Evolutionary conservation across 1,139 yeast genomes (phyloP), one percentile per base, ranked within the genome.

Genomic region (Yamadazyma membranifaciens): DNA sequence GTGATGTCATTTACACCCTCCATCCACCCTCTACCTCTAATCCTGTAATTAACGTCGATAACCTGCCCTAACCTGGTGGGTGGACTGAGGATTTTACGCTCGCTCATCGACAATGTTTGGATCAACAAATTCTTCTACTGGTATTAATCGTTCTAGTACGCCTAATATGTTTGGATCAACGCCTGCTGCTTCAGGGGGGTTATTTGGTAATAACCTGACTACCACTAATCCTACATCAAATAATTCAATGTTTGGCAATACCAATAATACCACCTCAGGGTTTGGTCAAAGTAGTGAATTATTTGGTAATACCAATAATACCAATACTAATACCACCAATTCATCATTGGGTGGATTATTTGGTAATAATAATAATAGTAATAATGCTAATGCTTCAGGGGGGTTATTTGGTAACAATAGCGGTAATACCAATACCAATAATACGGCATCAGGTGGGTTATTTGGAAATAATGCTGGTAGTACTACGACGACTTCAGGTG

Each of bases 271-370:
- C 29, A 16, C 33, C 26, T 16, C 36, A 31, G 36, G 36, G 24
- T 20, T 20, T 20, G 24, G 24, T 20, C 24, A 20, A 20, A 20
- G 24, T 20, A 7, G 24, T 20, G 41, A 37, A n/a, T 34, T 38
- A 22, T 36, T 37, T 42, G 59, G 60, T 12, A 36, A 39, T 29
- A 48, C 45, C 14, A 5, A 5, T 20, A 20, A 20, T 20, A 20
- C 24, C 7, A 30, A 17, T 25, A 36, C 24, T 36, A 36, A 42
- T 12, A 32, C 27, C 39, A 9, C 34, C 9, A 14, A 36, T 31
- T 17, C 52, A 20, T 40, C 51, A 29, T n/a, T n/a, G n/a, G 48
- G 61, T n/a, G 59, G 59, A 13, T 33, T 36, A 28, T 36, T 40
- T 20, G 37, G 39, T 10, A 33, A 24, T 43, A n/a, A 34, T 49